Conservation (phyloP, 2,329 filamentous ascomycete species). For the Trichocomaceae sp. region DNA sequence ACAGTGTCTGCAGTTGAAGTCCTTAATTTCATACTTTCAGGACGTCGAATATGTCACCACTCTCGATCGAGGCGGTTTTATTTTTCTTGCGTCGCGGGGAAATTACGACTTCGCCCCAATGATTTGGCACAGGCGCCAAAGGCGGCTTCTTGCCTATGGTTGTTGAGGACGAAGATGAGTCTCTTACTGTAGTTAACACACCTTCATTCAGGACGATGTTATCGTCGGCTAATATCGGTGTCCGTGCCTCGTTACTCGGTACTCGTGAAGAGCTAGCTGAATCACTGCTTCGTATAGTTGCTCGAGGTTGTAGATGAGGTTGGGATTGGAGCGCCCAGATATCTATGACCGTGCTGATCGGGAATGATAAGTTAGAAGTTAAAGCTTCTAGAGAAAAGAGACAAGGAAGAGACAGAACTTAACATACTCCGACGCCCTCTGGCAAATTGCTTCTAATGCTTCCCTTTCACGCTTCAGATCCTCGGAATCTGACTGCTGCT, state of each 20-base stretch:
- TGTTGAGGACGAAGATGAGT: not conserved
- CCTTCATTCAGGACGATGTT: constrained; percentile 9
- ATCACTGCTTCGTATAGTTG: constrained; percentile 27
- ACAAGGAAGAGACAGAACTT: not conserved
- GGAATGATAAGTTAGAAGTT: not conserved
- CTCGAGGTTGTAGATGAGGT: constrained; percentile 33
- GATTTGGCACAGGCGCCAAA: constrained; percentile 29
- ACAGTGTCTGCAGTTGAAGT: not conserved
- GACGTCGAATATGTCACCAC: constrained; percentile 36
- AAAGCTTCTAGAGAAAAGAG: not conserved
- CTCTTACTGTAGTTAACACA: constrained; percentile 1
- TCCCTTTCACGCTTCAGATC: constrained; percentile 39
- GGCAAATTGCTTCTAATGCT: constrained; percentile 42
- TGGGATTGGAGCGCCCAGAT: constrained; percentile 41
- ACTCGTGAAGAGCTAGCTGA: constrained; percentile 24
- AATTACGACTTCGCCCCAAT: constrained; percentile 41
- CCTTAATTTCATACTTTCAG: constrained; percentile 25
- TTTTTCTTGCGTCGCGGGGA: constrained; percentile 30
- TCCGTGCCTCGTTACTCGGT: constrained; percentile 13
- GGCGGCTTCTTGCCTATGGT: constrained; percentile 1
- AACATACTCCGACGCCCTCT: constrained; percentile 41
- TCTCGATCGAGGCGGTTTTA: constrained; percentile 19
- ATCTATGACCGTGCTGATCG: constrained; percentile 36
- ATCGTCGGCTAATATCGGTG: constrained; percentile 13
- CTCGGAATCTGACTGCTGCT: constrained; percentile 36